phyloP scores from a whole-genome alignment of 2,329 filamentous ascomycete genomes.

The Pseudonectria buxi region DNA sequence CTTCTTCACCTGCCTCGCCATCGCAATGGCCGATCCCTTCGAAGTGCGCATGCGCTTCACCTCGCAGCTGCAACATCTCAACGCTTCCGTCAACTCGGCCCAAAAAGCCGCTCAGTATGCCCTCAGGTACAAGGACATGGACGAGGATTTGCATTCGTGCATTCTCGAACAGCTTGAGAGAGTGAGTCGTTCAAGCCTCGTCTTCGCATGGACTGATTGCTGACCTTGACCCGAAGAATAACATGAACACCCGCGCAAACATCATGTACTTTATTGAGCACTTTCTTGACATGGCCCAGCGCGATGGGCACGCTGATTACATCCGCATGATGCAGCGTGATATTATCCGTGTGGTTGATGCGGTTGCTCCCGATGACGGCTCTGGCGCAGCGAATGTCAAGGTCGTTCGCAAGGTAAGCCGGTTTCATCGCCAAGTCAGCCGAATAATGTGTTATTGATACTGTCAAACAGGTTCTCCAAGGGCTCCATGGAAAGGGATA shows the following conservation, averaged over 20 bases:
- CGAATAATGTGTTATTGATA: conserved; percentile 6
- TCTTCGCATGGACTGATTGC: conserved; percentile 1
- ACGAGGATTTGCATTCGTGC: conserved; percentile 94
- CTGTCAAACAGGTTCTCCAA: conserved; percentile 51
- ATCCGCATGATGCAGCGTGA: conserved; percentile 93
- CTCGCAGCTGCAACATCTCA: conserved; percentile 79
- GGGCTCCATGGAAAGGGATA: conserved; percentile 65
- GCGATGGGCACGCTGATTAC: conserved; percentile 71
- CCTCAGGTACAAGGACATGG: conserved; percentile 86
- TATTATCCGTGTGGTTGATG: conserved; percentile 84
- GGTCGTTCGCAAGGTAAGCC: conserved; percentile 70
- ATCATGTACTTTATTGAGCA: conserved; percentile 99
- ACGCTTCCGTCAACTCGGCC: conserved; percentile 79
- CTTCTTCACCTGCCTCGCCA: neutral
- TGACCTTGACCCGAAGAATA: conserved; percentile 51
- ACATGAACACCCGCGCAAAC: conserved; percentile 95
- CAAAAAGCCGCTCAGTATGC: conserved; percentile 95
- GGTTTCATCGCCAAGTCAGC: conserved; percentile 1
- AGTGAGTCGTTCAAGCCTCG: conserved; percentile 33
- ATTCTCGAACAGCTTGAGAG: conserved; percentile 92
- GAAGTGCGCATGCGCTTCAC: conserved; percentile 98
- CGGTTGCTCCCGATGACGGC: conserved; percentile 80
- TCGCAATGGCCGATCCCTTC: conserved; percentile 70
- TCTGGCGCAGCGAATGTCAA: conserved; percentile 90
- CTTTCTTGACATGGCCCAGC: conserved; percentile 78